Conservation (phyloP, 2,329 filamentous ascomycete genomes). For the Fonsecaea erecta region DNA sequence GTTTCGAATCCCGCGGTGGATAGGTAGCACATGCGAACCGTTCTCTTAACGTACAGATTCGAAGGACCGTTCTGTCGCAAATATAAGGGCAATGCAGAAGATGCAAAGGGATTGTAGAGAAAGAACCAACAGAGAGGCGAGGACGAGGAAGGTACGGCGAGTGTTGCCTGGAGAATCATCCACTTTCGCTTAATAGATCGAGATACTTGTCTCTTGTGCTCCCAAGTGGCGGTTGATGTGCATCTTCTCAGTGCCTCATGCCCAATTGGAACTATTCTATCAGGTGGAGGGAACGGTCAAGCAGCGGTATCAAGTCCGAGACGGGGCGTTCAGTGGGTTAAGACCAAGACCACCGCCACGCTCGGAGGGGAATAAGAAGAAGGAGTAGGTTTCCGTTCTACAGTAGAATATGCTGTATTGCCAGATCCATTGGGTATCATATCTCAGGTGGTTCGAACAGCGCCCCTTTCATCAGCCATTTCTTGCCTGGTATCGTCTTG, state of each 20-base stretch:
- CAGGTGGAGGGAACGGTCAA: neutral
- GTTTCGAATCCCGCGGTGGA: neutral
- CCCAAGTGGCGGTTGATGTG: neutral
- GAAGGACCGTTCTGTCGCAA: neutral
- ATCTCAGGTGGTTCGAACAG: neutral
- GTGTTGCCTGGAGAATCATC: neutral
- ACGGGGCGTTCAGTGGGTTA: neutral
- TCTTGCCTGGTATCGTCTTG: neutral
- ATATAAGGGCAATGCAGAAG: neutral
- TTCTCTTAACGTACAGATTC: neutral
- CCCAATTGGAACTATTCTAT: neutral
- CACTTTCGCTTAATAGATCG: neutral
- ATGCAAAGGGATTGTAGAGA: neutral
- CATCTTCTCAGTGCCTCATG: neutral
- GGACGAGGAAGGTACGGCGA: neutral
- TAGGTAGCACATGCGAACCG: neutral
- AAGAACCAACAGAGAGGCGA: neutral
- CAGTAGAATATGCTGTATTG: neutral
- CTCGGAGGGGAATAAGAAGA: neutral
- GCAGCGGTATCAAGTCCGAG: neutral
- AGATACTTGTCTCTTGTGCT: neutral
- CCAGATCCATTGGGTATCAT: neutral
- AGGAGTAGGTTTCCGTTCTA: neutral
- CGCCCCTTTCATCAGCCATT: neutral
- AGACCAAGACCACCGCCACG: neutral